A percentile compares a stretch with the other conserved stretches of the same genome.
These are phyloP conservation scores for Lepiota brunneoincarnata DNA, from an alignment of 768 basidiomycete genomes.

Conservation along the genomic window DNA sequence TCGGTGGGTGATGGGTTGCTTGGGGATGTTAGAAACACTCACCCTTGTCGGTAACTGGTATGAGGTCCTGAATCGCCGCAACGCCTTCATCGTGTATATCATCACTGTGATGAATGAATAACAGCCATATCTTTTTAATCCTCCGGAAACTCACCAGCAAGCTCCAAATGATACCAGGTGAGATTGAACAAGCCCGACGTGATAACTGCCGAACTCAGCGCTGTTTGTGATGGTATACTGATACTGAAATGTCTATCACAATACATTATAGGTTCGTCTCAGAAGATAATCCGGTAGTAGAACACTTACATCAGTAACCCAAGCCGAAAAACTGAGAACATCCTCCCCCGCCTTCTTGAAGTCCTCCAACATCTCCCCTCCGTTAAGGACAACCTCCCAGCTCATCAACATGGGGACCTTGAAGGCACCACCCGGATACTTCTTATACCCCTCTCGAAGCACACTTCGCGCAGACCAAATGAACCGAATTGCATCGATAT, in stretches of 20 bases:
- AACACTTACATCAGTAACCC: neutral
- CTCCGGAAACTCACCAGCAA: neutral
- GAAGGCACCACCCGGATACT: conserved; percentile 24
- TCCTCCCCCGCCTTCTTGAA: conserved; percentile 24
- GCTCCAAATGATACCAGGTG: conserved; percentile 1
- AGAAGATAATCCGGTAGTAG: neutral
- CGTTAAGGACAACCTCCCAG: conserved; percentile 28
- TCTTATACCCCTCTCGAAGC: conserved; percentile 22
- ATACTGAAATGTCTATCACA: neutral
- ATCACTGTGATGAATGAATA: conserved; percentile 1
- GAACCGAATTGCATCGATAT: conserved; percentile 20
- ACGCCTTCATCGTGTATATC: conserved; percentile 4
- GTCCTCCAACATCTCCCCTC: conserved; percentile 26
- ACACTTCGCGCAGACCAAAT: conserved; percentile 19
- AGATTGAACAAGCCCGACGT: neutral
- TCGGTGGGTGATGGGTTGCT: neutral
- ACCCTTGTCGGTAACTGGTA: neutral
- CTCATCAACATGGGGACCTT: conserved; percentile 20
- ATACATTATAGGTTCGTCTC: neutral
- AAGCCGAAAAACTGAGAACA: neutral
- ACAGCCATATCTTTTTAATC: neutral
- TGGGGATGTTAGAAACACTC: neutral
- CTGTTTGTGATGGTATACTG: conserved; percentile 4
- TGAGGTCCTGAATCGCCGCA: neutral
- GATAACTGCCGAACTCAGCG: neutral